Evolutionary conservation across 768 basidiomycete species (phyloP), one percentile per base, ranked within the genome.

Genomic region (Guyanaporus albipodus): DNA sequence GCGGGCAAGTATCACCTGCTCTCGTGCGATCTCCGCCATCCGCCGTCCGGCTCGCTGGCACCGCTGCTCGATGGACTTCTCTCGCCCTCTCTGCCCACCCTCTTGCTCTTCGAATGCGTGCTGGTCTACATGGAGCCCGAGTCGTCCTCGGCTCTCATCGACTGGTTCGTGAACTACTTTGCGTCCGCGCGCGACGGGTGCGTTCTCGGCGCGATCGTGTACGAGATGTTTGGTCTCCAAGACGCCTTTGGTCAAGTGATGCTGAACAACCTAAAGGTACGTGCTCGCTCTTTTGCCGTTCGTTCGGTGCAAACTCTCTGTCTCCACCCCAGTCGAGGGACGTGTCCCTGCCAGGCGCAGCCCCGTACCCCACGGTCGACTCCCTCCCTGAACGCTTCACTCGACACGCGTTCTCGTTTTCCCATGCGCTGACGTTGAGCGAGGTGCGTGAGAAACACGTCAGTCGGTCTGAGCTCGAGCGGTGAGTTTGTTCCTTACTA

Each of bases 231-330:
- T 61, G 86, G 84, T 2, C 71, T 97, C 4, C 74, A 80, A 17
- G 95, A 97, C 60, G 58, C 81, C 0, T 98, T 98, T 67, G 96
- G 95, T n/a, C 75, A 76, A 24, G 88, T 98, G 18, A 97, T 99
- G 93, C 69, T 85, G 46, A 78, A 78, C 37, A 98, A 98, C 66
- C 73, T 97, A 39, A 81, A 77, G 73, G 93, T 89, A 53, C n/a
- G n/a, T n/a, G n/a, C n/a, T n/a, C n/a, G n/a, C n/a, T n/a, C n/a
- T n/a, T n/a, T n/a, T n/a, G n/a, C n/a, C n/a, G n/a, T n/a, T n/a
- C n/a, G n/a, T n/a, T n/a, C n/a, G n/a, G n/a, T n/a, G n/a, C n/a
- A n/a, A n/a, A n/a, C n/a, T n/a, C n/a, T n/a, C n/a, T n/a, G n/a
- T n/a, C n/a, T n/a, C n/a, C n/a, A 18, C 17, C 4, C n/a, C 62